phyloP scores from a whole-genome alignment of 163 green algal genomes.

The Chloroidium sp. region DNA sequence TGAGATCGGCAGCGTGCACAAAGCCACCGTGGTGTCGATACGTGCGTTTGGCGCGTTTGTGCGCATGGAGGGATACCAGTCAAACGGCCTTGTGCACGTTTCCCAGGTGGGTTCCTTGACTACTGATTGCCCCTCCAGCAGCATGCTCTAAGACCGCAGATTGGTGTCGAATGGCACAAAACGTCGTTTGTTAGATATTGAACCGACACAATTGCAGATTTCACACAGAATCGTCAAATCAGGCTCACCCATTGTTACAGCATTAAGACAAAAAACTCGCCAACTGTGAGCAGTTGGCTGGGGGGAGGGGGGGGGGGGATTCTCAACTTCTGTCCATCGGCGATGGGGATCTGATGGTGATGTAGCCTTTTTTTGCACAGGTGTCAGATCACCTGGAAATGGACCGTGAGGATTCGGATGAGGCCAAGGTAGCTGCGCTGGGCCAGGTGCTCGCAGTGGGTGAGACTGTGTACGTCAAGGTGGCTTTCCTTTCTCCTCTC shows the following conservation, averaged over 20 bases:
- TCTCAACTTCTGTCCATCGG: neutral
- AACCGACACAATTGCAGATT: no score
- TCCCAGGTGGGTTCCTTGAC: constrained; percentile 38
- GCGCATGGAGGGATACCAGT: constrained; percentile 58
- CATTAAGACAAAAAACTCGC: no score
- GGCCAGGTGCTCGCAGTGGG: constrained; percentile 43
- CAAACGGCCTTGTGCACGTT: constrained; percentile 62
- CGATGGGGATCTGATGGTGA: neutral
- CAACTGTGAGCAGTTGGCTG: no score
- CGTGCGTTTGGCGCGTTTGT: constrained; percentile 81
- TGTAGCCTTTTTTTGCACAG: constrained; percentile 3
- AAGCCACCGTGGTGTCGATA: constrained; percentile 54
- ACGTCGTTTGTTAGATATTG: no score
- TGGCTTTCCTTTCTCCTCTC: no score
- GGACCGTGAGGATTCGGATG: constrained; percentile 37
- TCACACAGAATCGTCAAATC: no score
- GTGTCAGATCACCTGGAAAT: constrained; percentile 36
- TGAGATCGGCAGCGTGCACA: constrained; percentile 40
- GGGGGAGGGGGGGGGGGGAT: neutral
- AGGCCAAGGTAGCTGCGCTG: constrained; percentile 53
- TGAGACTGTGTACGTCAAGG: constrained; percentile 14
- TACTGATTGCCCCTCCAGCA: no score
- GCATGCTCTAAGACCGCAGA: no score
- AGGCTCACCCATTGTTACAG: no score
- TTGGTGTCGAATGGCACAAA: no score